These are phyloP conservation scores for Asterionellopsis glacialis DNA, from an alignment of 108 stramenopile genomes.

Conservation along the genomic window DNA sequence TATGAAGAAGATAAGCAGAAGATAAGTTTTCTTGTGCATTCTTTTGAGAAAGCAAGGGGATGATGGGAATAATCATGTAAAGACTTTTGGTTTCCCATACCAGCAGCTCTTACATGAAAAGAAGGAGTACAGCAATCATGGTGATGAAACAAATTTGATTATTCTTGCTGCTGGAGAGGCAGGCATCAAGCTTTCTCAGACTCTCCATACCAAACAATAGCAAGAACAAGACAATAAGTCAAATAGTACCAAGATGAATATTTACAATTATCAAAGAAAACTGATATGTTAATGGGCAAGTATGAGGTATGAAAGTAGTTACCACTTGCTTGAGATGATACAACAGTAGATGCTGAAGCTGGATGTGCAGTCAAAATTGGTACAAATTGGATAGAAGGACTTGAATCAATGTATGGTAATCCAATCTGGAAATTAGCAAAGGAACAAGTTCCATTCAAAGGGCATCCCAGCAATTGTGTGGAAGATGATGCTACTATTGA, in stretches of 20 bases:
- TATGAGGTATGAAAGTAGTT: slow-evolving; percentile 4
- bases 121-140: no score
- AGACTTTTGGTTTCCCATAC: no score
- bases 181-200: slow-evolving; percentile 13
- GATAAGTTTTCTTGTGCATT: no score
- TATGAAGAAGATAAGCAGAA: no score
- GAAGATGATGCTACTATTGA: slow-evolving; percentile 6
- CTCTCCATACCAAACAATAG: not conserved
- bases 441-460: slow-evolving; percentile 3
- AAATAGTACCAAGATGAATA: not conserved
- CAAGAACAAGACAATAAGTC: not conserved
- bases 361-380: slow-evolving; percentile 19
- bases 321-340: no score
- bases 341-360: not conserved
- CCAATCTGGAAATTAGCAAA: slow-evolving; percentile 22
- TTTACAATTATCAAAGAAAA: slow-evolving; percentile 24
- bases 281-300: slow-evolving; percentile 15
- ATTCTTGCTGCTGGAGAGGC: slow-evolving; percentile 18
- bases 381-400: slow-evolving; percentile 22
- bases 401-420: slow-evolving; percentile 13
- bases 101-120: no score
- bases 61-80: no score
- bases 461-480: slow-evolving; percentile 13
- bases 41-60: no score
- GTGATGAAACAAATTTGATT: slow-evolving; percentile 6